Percentiles rank a stretch among this genome's conserved stretches.
These are phyloP conservation scores for Suillus brevipes DNA, from an alignment of 768 basidiomycete genomes.

Conservation along the genomic window DNA sequence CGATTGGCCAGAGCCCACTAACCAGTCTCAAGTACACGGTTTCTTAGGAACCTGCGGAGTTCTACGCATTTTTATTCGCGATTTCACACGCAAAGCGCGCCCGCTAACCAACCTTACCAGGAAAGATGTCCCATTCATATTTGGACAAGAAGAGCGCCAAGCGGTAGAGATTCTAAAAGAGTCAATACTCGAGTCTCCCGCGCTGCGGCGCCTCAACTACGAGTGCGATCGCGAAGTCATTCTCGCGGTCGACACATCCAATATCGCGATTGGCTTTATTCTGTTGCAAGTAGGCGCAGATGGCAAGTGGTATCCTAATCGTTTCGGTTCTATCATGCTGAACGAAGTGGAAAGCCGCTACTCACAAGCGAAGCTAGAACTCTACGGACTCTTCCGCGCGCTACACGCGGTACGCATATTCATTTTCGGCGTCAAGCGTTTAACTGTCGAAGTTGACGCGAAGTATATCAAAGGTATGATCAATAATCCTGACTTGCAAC, in stretches of 20 bases:
- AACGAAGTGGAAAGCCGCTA: too few relatives aligned
- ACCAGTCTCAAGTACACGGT: conserved; percentile 14
- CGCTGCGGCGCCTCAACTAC: conserved; percentile 13
- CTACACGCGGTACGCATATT: conserved; percentile 20
- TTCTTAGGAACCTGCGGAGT: conserved; percentile 33
- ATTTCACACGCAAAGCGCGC: not conserved
- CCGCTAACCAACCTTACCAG: too few relatives aligned
- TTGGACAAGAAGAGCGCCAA: too few relatives aligned
- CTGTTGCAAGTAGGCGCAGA: conserved; percentile 25
- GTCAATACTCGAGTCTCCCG: too few relatives aligned
- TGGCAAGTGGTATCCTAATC: conserved; percentile 22
- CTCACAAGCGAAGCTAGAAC: too few relatives aligned
- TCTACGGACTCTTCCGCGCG: conserved; percentile 22
- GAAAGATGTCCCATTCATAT: too few relatives aligned
- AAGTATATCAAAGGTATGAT: too few relatives aligned
- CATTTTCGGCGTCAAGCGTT: conserved; percentile 30
- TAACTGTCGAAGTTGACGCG: conserved; percentile 29
- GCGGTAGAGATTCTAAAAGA: too few relatives aligned
- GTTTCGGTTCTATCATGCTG: too few relatives aligned
- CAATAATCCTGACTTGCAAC: conserved; percentile 29
- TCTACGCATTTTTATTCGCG: conserved; percentile 17
- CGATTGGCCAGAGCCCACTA: conserved; percentile 27
- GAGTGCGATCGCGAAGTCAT: conserved; percentile 13
- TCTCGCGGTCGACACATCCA: conserved; percentile 27
- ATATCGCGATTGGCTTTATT: conserved; percentile 36